These are phyloP conservation scores for Malassezia vespertilionis DNA, from an alignment of 1,284 basidiomycete genomes.

Conservation along the genomic window DNA sequence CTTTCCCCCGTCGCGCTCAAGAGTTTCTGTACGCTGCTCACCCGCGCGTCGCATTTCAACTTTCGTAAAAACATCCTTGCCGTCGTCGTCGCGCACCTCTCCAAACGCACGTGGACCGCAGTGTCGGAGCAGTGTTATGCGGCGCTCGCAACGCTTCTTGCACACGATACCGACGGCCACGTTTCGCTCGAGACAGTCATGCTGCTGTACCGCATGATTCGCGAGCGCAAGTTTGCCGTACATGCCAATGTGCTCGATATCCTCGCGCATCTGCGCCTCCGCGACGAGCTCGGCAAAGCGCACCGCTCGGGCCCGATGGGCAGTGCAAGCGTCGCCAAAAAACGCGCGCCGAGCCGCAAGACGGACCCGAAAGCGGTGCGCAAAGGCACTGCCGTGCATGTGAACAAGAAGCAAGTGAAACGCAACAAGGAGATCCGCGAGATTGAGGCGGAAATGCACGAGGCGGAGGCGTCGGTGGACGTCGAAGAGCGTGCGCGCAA, in stretches of 20 bases:
- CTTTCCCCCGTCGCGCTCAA: slow-evolving; percentile 64
- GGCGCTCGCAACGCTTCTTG: slow-evolving; percentile 69
- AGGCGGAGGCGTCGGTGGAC: slow-evolving; percentile 83
- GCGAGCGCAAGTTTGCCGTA: slow-evolving; percentile 78
- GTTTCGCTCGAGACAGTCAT: slow-evolving; percentile 80
- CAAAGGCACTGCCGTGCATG: slow-evolving; percentile 35
- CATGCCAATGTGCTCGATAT: slow-evolving; percentile 79
- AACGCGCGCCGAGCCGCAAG: slow-evolving; percentile 46
- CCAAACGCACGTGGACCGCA: slow-evolving; percentile 53
- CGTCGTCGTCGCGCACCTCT: slow-evolving; percentile 70
- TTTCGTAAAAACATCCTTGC: slow-evolving; percentile 86
- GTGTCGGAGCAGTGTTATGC: slow-evolving; percentile 69
- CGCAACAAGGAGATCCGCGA: slow-evolving; percentile 30
- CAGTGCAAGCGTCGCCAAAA: slow-evolving; percentile 58
- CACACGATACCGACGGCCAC: slow-evolving; percentile 64
- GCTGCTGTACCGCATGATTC: slow-evolving; percentile 87
- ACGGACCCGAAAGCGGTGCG: slow-evolving; percentile 42
- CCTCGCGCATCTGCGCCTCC: slow-evolving; percentile 73
- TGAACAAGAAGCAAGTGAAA: slow-evolving; percentile 43
- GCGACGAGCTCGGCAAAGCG: slow-evolving; percentile 60
- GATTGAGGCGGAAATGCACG: slow-evolving; percentile 44
- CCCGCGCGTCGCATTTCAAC: slow-evolving; percentile 87
- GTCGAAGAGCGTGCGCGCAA: slow-evolving; percentile 73
- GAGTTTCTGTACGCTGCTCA: slow-evolving; percentile 75
- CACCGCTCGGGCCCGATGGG: slow-evolving; percentile 44